These are phyloP conservation scores for Cyamopsis tetragonoloba DNA, from an alignment of 306 rosid species.

Conservation along the genomic window DNA sequence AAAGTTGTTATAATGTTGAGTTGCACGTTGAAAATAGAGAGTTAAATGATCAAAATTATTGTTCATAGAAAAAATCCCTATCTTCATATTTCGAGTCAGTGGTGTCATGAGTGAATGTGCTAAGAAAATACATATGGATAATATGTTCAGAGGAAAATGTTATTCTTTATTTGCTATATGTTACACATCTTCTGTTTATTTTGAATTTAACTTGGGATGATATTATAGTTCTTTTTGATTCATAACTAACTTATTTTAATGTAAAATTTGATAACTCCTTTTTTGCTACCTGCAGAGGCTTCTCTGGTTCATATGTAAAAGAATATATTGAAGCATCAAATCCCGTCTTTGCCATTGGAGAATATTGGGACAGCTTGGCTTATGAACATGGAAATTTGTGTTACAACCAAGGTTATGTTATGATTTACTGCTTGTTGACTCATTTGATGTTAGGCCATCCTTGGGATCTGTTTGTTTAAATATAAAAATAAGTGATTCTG, in stretches of 20 bases:
- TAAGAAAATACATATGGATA: neutral
- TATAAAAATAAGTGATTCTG: too few relatives aligned
- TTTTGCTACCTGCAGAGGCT: slow-evolving; percentile 52
- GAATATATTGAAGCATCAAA: slow-evolving; percentile 68
- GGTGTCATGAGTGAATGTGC: neutral
- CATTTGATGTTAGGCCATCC: slow-evolving; percentile 9
- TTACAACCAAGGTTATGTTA: slow-evolving; percentile 74
- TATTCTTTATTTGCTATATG: neutral
- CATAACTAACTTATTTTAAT: neutral
- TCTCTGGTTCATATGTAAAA: slow-evolving; percentile 63
- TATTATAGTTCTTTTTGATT: slow-evolving; percentile 13
- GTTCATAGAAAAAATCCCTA: neutral
- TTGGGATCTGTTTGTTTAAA: too few relatives aligned
- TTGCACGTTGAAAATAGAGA: neutral
- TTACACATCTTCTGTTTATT: neutral
- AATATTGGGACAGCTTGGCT: slow-evolving; percentile 74
- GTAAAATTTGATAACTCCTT: slow-evolving; percentile 13
- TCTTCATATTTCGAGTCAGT: neutral
- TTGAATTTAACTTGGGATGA: neutral
- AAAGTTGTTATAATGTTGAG: neutral
- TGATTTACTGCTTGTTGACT: slow-evolving; percentile 2
- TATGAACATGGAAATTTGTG: slow-evolving; percentile 65
- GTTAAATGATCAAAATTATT: neutral
- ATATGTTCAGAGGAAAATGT: slow-evolving; percentile 17
- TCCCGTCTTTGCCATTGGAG: slow-evolving; percentile 77